These are phyloP conservation scores for Alternaria sp. DNA, from an alignment of 2,329 filamentous ascomycete species.

Conservation along the genomic window DNA sequence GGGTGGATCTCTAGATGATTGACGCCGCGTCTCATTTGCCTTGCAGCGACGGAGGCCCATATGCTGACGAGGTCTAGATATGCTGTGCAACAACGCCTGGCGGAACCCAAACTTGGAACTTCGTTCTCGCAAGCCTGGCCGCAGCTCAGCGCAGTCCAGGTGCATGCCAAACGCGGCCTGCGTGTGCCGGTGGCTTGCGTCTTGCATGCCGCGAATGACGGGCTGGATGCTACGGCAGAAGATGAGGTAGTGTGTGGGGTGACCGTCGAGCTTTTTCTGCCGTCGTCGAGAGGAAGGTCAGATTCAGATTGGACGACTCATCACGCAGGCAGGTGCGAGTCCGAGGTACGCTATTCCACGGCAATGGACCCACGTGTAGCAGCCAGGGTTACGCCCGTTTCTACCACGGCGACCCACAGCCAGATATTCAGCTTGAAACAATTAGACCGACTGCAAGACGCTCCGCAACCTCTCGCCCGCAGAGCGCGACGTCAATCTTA, in stretches of 20 bases:
- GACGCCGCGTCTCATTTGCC: constrained; percentile 14
- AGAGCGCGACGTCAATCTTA: background rate
- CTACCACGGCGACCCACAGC: constrained; percentile 13
- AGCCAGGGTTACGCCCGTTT: constrained; percentile 17
- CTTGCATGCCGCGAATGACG: constrained; percentile 10
- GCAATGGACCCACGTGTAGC: constrained; percentile 24
- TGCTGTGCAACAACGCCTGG: constrained; percentile 30
- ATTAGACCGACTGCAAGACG: constrained; percentile 11
- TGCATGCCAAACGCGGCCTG: constrained; percentile 13
- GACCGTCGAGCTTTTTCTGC: background rate
- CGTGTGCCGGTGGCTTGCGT: constrained; percentile 20
- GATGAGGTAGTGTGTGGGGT: constrained; percentile 10
- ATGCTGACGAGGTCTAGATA: constrained; percentile 11
- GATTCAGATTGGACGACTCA: constrained; percentile 5
- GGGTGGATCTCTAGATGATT: constrained; percentile 1
- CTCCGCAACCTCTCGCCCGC: constrained; percentile 15
- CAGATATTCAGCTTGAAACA: constrained; percentile 17
- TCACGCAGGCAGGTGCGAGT: constrained; percentile 3
- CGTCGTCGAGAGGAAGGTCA: background rate
- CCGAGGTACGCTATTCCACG: constrained; percentile 15
- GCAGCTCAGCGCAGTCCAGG: constrained; percentile 9
- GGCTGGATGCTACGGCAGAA: constrained; percentile 11
- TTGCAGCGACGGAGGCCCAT: constrained; percentile 2
- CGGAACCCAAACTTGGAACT: constrained; percentile 19
- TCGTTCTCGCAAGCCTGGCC: constrained; percentile 19